Percentiles rank a stretch among this genome's conserved stretches.
Conservation (phyloP, 192 early-diverging fungal genomes). For the Rhizophagus prolifer region DNA sequence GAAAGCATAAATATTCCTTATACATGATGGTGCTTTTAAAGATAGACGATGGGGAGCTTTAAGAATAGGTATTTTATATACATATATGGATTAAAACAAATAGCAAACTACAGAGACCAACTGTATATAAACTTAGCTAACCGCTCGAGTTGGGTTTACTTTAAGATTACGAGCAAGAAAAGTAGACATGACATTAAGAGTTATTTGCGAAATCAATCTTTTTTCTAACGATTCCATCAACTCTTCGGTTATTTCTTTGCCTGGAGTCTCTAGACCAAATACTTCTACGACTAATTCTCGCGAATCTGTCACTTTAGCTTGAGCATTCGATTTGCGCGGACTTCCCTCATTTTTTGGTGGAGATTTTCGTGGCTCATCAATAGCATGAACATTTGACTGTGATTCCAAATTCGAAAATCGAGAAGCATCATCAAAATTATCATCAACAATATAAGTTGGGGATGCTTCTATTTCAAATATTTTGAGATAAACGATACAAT, state of each 20-base stretch:
- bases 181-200: conserved; percentile 59
- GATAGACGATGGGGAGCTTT: conserved; percentile 41
- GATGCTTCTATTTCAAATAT: conserved; percentile 43
- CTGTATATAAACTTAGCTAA: conserved; percentile 32
- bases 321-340: conserved; percentile 31
- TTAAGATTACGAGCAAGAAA: conserved; percentile 70
- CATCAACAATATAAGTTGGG: conserved; percentile 21
- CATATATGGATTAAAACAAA: not conserved
- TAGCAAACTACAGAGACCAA: not conserved
- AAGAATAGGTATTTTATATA: conserved; percentile 60
- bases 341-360: conserved; percentile 33
- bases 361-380: conserved; percentile 35
- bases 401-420: conserved; percentile 10
- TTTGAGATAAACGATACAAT: conserved; percentile 58
- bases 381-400: not conserved
- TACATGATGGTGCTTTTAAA: conserved; percentile 51
- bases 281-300: conserved; percentile 67
- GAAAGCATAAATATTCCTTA: conserved; percentile 60
- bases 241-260: conserved; percentile 56
- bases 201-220: conserved; percentile 59
- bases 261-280: conserved; percentile 63
- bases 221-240: conserved; percentile 64
- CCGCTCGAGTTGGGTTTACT: conserved; percentile 60
- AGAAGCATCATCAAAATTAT: conserved; percentile 36
- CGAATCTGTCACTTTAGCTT: conserved; percentile 37